Base-by-base conservation (phyloP, 202 grass and related monocot species). In the Saccharum hybrid region DNA sequence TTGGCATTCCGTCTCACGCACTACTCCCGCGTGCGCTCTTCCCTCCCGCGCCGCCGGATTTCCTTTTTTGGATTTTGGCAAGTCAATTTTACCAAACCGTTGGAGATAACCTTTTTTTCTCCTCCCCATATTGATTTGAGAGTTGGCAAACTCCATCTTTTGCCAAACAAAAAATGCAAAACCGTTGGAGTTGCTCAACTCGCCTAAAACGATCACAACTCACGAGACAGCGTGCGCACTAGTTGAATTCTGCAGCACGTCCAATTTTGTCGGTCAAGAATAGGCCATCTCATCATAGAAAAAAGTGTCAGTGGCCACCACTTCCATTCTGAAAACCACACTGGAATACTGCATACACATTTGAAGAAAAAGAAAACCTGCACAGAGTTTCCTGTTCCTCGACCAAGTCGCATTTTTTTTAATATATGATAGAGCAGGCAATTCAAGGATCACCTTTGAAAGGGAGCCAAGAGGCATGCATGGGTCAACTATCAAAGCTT, bases 231-330 rank as follows among this genome's bases (percentile, higher is more conserved):
- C 34, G 23, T 72, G 43, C 57, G 78, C 23, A 43, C 5, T 3
- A 15, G 10, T 10, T 10, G 61, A n/a, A 7, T 45, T 65, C 8
- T 75, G 22, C 22, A 6, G 19, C 46, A 33, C 26, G 41, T 4
- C 5, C 52, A 65, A 46, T 65, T 70, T 69, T 42, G 14, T 38
- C 7, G 4, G 82, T 81, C 78, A 71, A 56, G 16, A 19, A n/a
- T 19, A 2, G 16, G 12, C 41, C 5, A 52, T 42, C 62, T 46
- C 10, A 3, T 3, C 62, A 30, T 31, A 69, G 7, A 30, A 56
- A 0, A 22, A 78, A 21, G 49, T 22, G n/a, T 34, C 16, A 0
- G 0, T 23, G 9, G 7, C 26, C 1, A n/a, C 48, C 62, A 61
- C 28, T 49, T 51, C 8, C 13, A 8, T 28, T 11, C n/a, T 74